Percentiles rank a stretch among this genome's conserved stretches.
These are phyloP conservation scores for Penicillium paradoxum DNA, from an alignment of 495 filamentous ascomycete genomes.

Conservation along the genomic window DNA sequence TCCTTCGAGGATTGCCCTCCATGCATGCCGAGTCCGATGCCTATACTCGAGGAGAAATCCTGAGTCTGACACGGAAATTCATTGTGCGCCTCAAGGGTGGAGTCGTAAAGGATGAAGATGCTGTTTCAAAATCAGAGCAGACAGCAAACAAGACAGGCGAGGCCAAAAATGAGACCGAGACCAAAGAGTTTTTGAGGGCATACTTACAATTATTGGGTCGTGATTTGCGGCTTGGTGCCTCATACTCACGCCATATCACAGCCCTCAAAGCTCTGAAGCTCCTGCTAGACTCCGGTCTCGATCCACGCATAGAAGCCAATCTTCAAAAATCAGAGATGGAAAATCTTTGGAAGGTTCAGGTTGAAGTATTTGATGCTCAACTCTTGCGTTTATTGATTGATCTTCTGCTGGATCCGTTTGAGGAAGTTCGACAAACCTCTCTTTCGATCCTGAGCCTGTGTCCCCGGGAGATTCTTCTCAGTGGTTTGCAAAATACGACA, in stretches of 20 bases:
- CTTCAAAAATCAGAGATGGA: constrained; percentile 22
- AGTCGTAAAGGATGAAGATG: constrained; percentile 21
- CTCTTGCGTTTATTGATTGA: constrained; percentile 59
- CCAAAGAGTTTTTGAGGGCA: constrained; percentile 58
- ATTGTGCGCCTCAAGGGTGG: constrained; percentile 56
- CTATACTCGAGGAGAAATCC: constrained; percentile 70
- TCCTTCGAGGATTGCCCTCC: constrained; percentile 56
- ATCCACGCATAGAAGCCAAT: constrained; percentile 29
- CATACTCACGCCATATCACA: constrained; percentile 83
- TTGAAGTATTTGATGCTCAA: constrained; percentile 50
- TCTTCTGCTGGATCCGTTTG: constrained; percentile 80
- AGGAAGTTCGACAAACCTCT: constrained; percentile 75
- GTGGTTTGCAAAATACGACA: constrained; percentile 3
- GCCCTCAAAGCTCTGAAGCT: constrained; percentile 62
- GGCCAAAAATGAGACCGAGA: constrained; percentile 34
- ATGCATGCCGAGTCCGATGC: constrained; percentile 82
- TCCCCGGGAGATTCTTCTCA: constrained; percentile 25
- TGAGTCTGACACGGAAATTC: constrained; percentile 62
- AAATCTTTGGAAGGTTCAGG: constrained; percentile 44
- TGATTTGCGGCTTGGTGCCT: constrained; percentile 69
- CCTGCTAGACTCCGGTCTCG: constrained; percentile 53
- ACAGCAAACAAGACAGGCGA: constrained; percentile 11
- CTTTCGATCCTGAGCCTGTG: constrained; percentile 52
- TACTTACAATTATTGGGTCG: constrained; percentile 65
- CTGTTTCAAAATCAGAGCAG: constrained; percentile 5